These are phyloP conservation scores for Tolypocladium sp. DNA, from an alignment of 2,329 filamentous ascomycete species.

Conservation along the genomic window DNA sequence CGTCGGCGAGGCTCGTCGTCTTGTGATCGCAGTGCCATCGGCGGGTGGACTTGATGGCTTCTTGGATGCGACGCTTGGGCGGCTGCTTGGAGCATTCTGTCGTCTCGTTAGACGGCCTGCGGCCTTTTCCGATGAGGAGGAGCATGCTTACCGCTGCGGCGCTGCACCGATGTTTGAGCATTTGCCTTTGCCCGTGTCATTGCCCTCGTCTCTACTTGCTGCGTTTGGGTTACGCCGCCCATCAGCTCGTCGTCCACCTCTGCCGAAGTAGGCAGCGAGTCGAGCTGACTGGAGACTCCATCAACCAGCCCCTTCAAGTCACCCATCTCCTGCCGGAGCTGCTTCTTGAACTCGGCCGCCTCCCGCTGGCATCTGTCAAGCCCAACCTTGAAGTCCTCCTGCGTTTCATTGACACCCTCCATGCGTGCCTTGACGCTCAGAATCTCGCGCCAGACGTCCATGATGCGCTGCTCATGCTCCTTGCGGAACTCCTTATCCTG, in stretches of 20 bases:
- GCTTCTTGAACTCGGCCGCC: constrained; percentile 7
- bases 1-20: constrained; percentile 18
- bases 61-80: constrained; percentile 18
- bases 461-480: constrained; percentile 18
- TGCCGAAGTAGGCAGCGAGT: constrained; percentile 10
- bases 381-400: constrained; percentile 5
- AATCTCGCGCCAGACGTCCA: constrained; percentile 20
- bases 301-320: constrained; percentile 13
- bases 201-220: not conserved
- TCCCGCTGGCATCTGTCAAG: constrained; percentile 12
- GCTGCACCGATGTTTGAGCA: not conserved
- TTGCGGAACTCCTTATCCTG: constrained; percentile 18
- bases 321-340: constrained; percentile 13
- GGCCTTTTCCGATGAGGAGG: not conserved
- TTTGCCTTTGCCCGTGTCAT: not conserved
- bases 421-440: constrained; percentile 18
- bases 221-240: not conserved
- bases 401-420: constrained; percentile 5
- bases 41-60: constrained; percentile 25
- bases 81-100: constrained; percentile 1
- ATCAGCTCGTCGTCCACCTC: constrained; percentile 8
- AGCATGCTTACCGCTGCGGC: not conserved
- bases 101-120: not conserved
- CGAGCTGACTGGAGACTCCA: constrained; percentile 12
- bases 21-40: constrained; percentile 30